Evolutionary conservation across 2,329 filamentous ascomycete species (phyloP).

Genomic region (Botrytis medusae): DNA sequence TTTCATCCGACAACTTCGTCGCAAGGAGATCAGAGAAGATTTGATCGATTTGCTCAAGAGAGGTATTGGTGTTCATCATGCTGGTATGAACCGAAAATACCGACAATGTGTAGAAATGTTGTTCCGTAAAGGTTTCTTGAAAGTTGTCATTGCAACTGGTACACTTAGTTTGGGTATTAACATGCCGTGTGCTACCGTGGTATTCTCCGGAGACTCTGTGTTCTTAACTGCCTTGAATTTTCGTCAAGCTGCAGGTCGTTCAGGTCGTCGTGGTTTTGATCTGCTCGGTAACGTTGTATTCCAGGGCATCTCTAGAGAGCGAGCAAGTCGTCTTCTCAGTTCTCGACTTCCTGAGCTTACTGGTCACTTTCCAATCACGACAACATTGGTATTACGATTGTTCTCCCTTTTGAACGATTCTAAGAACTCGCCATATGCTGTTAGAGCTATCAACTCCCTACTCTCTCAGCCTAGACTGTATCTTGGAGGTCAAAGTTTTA

Average conservation of each 20-base stretch:
- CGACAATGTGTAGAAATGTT: constrained; percentile 72
- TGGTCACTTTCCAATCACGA: constrained; percentile 77
- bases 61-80: constrained; percentile 75
- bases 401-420: constrained; percentile 67
- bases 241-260: constrained; percentile 73
- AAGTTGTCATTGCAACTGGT: constrained; percentile 72
- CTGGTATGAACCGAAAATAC: constrained; percentile 76
- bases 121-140: constrained; percentile 70
- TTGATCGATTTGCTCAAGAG: constrained; percentile 62
- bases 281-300: constrained; percentile 80
- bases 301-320: constrained; percentile 59
- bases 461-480: constrained; percentile 70
- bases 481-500: constrained; percentile 66
- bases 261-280: constrained; percentile 78
- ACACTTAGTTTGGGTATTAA: constrained; percentile 78
- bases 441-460: constrained; percentile 62
- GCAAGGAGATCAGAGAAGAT: constrained; percentile 50
- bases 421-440: constrained; percentile 60
- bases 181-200: constrained; percentile 80
- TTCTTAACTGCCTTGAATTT: constrained; percentile 75
- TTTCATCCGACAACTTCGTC: constrained; percentile 52
- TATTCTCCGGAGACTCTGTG: constrained; percentile 72
- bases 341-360: constrained; percentile 71
- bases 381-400: constrained; percentile 67
- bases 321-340: constrained; percentile 68